These are phyloP conservation scores for Yarrowia hollandica DNA, from an alignment of 805 yeast species.

Conservation along the genomic window DNA sequence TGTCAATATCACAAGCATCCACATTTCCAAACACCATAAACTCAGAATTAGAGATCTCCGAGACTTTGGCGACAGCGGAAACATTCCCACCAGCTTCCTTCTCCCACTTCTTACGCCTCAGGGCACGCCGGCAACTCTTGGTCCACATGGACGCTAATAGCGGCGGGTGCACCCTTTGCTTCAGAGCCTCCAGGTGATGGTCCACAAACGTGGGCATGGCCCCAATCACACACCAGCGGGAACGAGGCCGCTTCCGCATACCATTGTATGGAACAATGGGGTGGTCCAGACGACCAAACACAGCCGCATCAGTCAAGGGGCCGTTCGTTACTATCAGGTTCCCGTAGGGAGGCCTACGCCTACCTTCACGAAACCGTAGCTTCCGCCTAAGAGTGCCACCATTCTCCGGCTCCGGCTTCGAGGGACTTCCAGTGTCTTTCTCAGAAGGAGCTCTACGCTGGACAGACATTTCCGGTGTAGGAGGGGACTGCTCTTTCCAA, in stretches of 20 bases:
- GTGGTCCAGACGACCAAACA: background rate
- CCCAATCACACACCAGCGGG: no score
- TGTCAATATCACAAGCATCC: no score
- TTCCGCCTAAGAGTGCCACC: background rate
- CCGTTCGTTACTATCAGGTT: background rate
- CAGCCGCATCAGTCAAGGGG: background rate
- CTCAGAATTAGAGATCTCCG: no score
- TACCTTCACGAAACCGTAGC: background rate
- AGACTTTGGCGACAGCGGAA: no score
- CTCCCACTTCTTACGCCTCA: background rate
- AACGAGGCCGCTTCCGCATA: no score
- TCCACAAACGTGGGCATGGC: background rate
- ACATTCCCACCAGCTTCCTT: no score
- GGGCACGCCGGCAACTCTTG: background rate
- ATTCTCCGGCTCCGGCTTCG: background rate
- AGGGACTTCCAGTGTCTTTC: background rate
- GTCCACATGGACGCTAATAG: background rate
- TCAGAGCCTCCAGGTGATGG: background rate
- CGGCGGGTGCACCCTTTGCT: no score
- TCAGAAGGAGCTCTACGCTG: background rate
- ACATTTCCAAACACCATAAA: no score
- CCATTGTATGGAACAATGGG: no score
- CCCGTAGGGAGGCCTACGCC: slow-evolving; percentile 25
- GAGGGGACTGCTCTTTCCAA: background rate
- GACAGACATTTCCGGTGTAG: background rate